Conservation (phyloP, 371 early-diverging fungal species). For the Mucor indicus region DNA sequence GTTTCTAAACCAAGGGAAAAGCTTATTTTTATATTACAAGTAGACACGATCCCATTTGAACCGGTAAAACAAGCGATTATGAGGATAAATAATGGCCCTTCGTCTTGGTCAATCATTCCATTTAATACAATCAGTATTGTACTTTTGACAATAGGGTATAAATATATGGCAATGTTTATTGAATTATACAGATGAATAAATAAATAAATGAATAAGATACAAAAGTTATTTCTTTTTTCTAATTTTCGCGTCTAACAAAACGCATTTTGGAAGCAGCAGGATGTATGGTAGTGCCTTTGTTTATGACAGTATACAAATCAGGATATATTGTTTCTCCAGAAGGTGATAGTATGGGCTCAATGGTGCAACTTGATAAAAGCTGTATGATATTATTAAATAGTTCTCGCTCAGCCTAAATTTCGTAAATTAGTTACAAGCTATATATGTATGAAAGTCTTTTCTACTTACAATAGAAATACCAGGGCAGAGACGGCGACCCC, state of each 20-base stretch:
- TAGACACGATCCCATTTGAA: no score
- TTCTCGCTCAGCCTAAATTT: conserved; percentile 18
- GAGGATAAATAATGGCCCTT: no score
- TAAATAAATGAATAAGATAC: no score
- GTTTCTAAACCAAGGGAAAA: no score
- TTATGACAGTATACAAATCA: conserved; percentile 3
- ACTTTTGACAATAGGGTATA: no score
- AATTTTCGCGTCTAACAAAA: conserved; percentile 11
- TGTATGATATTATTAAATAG: conserved; percentile 8
- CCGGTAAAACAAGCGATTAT: no score
- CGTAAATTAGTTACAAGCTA: neutral
- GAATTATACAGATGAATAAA: no score
- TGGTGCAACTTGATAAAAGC: conserved; percentile 2
- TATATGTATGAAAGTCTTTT: neutral
- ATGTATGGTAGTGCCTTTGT: conserved; percentile 5
- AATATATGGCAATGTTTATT: no score
- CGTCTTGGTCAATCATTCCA: no score
- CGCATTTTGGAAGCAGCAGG: conserved; percentile 16
- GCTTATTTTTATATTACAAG: no score
- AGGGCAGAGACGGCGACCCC: conserved; percentile 19
- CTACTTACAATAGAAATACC: conserved; percentile 14
- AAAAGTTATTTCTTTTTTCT: no score
- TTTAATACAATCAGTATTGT: no score
- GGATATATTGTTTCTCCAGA: conserved; percentile 13
- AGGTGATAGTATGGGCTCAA: conserved; percentile 7